Conservation (phyloP, 441 rosid genomes). For the Raphanus hybrid region DNA sequence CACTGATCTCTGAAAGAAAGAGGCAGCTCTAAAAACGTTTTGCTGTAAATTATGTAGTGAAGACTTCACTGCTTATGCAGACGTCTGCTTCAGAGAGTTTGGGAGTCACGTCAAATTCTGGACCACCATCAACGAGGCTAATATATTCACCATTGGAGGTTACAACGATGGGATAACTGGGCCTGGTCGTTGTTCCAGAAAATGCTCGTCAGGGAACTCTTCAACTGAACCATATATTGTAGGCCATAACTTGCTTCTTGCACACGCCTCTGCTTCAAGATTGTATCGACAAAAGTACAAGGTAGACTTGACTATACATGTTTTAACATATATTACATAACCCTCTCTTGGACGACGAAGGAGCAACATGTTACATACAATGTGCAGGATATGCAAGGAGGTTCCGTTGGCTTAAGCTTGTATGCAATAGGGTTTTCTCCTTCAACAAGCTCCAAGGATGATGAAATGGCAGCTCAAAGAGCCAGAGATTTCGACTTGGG, state of each 20-base stretch:
- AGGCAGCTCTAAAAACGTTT: neutral
- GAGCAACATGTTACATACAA: neutral
- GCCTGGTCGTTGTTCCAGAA: conserved; percentile 9
- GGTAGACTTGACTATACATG: neutral
- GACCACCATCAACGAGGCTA: neutral
- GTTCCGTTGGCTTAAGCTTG: conserved; percentile 1
- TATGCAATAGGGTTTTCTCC: neutral
- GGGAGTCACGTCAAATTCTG: neutral
- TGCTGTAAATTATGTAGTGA: neutral
- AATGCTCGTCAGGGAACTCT: neutral
- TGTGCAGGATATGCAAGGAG: conserved; percentile 2
- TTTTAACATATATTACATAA: neutral
- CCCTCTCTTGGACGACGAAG: neutral
- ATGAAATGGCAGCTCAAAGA: neutral
- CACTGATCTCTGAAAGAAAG: neutral
- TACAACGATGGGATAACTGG: neutral
- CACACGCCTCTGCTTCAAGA: conserved; percentile 11
- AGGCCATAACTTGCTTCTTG: conserved; percentile 10
- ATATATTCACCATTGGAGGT: neutral
- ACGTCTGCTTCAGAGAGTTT: conserved; percentile 13
- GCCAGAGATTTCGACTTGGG: conserved; percentile 11
- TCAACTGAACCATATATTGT: neutral
- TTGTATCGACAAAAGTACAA: conserved; percentile 5
- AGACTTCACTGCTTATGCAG: conserved; percentile 7
- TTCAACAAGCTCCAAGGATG: conserved; percentile 2